A percentile compares a stretch with the other conserved stretches of the same genome.
Evolutionary conservation across 192 early-diverging fungal genomes (phyloP).

Genomic region (Backusella tarrabulga): DNA sequence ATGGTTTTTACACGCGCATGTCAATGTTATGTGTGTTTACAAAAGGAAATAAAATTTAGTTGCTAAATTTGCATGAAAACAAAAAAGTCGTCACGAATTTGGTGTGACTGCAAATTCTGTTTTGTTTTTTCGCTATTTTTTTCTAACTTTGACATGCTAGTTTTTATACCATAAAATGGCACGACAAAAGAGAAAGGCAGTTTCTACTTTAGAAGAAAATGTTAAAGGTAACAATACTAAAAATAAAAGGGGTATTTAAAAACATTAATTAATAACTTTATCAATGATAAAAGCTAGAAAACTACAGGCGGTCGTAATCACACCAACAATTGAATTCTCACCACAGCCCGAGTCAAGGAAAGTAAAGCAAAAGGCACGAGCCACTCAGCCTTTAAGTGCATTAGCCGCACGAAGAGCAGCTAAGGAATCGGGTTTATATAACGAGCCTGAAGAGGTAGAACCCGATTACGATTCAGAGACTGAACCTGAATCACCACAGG

Average conservation of each 20-base stretch:
- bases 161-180: background rate
- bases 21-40: background rate
- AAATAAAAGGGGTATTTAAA: background rate
- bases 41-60: background rate
- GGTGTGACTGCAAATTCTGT: background rate
- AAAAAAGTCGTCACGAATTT: background rate
- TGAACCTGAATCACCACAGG: conserved; percentile 19
- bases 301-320: background rate
- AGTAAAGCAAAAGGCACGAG: background rate
- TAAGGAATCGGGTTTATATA: background rate
- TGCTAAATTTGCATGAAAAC: background rate
- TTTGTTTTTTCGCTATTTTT: background rate
- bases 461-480: conserved; percentile 13
- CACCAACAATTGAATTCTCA: background rate
- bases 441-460: background rate
- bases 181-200: background rate
- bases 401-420: conserved; percentile 24
- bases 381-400: conserved; percentile 15
- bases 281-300: background rate
- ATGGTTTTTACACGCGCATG: background rate
- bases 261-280: background rate
- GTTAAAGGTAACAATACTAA: background rate
- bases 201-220: background rate
- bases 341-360: background rate
- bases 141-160: background rate